These are phyloP conservation scores for Suillus hirtellus DNA, from an alignment of 768 basidiomycete genomes.

Conservation along the genomic window DNA sequence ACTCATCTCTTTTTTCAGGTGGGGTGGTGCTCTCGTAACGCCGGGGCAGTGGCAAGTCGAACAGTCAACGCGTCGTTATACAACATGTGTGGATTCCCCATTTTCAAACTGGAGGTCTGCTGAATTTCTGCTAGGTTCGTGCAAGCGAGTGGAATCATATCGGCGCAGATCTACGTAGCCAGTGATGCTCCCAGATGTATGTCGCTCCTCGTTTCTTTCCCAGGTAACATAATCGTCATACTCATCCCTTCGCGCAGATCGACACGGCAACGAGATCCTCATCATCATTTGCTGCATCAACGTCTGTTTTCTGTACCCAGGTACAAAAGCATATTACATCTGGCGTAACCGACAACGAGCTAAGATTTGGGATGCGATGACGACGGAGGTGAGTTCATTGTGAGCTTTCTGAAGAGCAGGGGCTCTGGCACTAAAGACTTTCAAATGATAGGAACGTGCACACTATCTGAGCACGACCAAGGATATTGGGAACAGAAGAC, in stretches of 20 bases:
- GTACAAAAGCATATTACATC: conserved; percentile 54
- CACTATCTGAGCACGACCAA: conserved; percentile 60
- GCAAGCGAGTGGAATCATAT: conserved; percentile 45
- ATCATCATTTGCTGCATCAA: conserved; percentile 54
- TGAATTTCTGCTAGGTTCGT: conserved; percentile 36
- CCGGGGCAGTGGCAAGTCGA: conserved; percentile 58
- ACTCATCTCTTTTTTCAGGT: conserved; percentile 29
- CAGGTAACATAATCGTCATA: neutral
- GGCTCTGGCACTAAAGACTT: neutral
- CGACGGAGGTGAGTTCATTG: conserved; percentile 37
- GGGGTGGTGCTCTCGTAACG: conserved; percentile 60
- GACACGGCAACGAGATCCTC: conserved; percentile 57
- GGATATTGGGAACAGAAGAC: conserved; percentile 57
- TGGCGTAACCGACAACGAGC: conserved; percentile 58
- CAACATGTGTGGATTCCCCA: conserved; percentile 42
- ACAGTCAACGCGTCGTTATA: conserved; percentile 62
- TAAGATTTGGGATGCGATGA: conserved; percentile 60
- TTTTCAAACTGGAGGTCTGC: no score
- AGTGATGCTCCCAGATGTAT: conserved; percentile 59
- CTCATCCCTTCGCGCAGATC: conserved; percentile 35
- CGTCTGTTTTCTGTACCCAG: conserved; percentile 51
- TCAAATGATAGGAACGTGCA: conserved; percentile 43
- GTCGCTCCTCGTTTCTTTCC: conserved; percentile 12
- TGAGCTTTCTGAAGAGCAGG: neutral
- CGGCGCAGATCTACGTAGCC: conserved; percentile 56